These are phyloP conservation scores for Pseudonitzschia delicatissima DNA, from an alignment of 108 stramenopile genomes.

Conservation along the genomic window DNA sequence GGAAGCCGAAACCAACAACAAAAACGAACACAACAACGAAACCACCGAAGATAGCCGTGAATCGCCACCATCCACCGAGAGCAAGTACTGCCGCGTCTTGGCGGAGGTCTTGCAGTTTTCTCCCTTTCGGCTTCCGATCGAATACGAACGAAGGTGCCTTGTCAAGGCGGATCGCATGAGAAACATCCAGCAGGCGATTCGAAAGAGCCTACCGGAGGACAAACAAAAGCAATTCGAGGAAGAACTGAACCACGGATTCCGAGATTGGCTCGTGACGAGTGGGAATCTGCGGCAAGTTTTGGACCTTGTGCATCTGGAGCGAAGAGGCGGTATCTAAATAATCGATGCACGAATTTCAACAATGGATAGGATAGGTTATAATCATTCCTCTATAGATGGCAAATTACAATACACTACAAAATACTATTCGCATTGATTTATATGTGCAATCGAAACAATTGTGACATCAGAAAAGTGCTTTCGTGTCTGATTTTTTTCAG, in stretches of 20 bases:
- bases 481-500: too few species aligned
- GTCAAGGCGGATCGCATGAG: slow-evolving; percentile 75
- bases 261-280: slow-evolving; percentile 89
- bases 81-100: slow-evolving; percentile 75
- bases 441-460: neutral
- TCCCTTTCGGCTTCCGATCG: slow-evolving; percentile 83
- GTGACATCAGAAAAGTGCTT: neutral
- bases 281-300: slow-evolving; percentile 91
- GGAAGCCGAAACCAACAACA: slow-evolving; percentile 48
- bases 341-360: too few species aligned
- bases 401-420: too few species aligned
- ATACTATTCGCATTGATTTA: too few species aligned
- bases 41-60: slow-evolving; percentile 13
- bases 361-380: too few species aligned
- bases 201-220: slow-evolving; percentile 55
- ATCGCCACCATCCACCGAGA: slow-evolving; percentile 43
- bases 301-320: slow-evolving; percentile 86
- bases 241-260: slow-evolving; percentile 77
- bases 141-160: slow-evolving; percentile 74
- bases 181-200: slow-evolving; percentile 65
- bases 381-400: too few species aligned
- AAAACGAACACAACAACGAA: too few species aligned
- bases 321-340: too few species aligned
- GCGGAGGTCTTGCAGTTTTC: slow-evolving; percentile 71
- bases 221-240: slow-evolving; percentile 69